Base-by-base conservation (phyloP, 176 grass and related monocot genomes). In the Poa annua region DNA sequence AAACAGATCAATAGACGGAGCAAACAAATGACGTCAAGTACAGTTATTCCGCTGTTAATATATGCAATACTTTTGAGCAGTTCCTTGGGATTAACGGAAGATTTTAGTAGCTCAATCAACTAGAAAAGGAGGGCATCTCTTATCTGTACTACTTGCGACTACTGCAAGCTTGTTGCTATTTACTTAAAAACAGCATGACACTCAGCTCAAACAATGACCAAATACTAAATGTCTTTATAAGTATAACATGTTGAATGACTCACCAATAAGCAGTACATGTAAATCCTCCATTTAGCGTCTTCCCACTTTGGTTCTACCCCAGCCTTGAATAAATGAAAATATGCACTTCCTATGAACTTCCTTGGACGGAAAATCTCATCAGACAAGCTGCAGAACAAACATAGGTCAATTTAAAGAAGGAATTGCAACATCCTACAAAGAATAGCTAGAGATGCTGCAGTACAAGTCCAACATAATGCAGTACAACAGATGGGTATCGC, bases 231-330 rank as follows among this genome's bases (percentile, higher is more conserved):
- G 41, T 44, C 41, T 44, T 44, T 41, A 2, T 44, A 10, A 10
- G 41, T 44, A 44, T 44, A 10, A 9, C 7, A 41, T 41, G 39
- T 41, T 41, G 29, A 41, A 41, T 41, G 39, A 41, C 39, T 41
- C 39, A 41, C 39, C 39, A 41, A 41, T 41, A 6, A 41, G 39
- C 5, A 41, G 7, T 8, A 8, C 5, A 41, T 8, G 39, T 7
- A 41, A 41, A 41, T 26, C 95, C 95, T n/a, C 95, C 95, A 86
- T 94, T 94, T 68, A 92, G 92, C 90, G 83, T 97, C 95, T 87
- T 97, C 95, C 92, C 95, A 97, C 77, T 89, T 94, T 59, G 95
- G 95, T 66, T 97, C 95, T 19, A 94, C 88, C 42, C 95, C 90
- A 38, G 88, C 83, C 86, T 94, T 97, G 64, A 94, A 97, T 59